Percentiles rank a stretch among this genome's conserved stretches.
phyloP scores from a whole-genome alignment of 2,329 filamentous ascomycete genomes.

The Neoarthrinium moseri region DNA sequence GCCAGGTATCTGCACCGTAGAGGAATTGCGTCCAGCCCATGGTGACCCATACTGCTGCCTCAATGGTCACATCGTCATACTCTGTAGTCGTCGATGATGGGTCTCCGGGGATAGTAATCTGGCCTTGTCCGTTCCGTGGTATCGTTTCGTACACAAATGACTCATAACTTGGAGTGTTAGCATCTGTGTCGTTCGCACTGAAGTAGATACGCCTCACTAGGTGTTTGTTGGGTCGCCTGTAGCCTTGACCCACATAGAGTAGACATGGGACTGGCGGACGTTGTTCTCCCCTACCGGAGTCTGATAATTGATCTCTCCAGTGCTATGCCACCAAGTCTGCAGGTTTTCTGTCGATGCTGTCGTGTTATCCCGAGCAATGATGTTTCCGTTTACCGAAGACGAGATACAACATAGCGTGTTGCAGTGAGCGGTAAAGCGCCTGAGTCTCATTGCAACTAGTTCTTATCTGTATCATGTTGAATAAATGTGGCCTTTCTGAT shows the following conservation, averaged over 20 bases:
- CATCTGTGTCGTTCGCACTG: background rate
- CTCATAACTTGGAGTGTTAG: slow-evolving; percentile 11
- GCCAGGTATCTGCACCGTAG: slow-evolving; percentile 18
- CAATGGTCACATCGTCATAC: slow-evolving; percentile 29
- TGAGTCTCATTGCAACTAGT: too few species aligned
- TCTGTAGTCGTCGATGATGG: slow-evolving; percentile 12
- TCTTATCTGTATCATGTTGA: too few species aligned
- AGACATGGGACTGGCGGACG: slow-evolving; percentile 16
- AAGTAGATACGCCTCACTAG: slow-evolving; percentile 3
- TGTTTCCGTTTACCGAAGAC: background rate
- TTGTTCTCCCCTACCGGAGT: slow-evolving; percentile 11
- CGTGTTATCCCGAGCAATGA: slow-evolving; percentile 1
- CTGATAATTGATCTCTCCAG: slow-evolving; percentile 14
- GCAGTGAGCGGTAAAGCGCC: too few species aligned
- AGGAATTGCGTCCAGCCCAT: slow-evolving; percentile 36
- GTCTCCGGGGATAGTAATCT: slow-evolving; percentile 22
- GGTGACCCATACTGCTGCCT: slow-evolving; percentile 26
- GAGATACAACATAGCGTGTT: too few species aligned
- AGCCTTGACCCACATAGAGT: slow-evolving; percentile 12
- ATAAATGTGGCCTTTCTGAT: too few species aligned
- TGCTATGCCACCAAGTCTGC: slow-evolving; percentile 16
- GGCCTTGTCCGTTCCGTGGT: slow-evolving; percentile 32
- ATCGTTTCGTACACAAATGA: slow-evolving; percentile 36
- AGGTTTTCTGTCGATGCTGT: slow-evolving; percentile 6
- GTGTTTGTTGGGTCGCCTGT: slow-evolving; percentile 4